Evolutionary conservation across 129 eudicot genomes (phyloP).

Genomic region (Rutidosis leptorrhynchoides): DNA sequence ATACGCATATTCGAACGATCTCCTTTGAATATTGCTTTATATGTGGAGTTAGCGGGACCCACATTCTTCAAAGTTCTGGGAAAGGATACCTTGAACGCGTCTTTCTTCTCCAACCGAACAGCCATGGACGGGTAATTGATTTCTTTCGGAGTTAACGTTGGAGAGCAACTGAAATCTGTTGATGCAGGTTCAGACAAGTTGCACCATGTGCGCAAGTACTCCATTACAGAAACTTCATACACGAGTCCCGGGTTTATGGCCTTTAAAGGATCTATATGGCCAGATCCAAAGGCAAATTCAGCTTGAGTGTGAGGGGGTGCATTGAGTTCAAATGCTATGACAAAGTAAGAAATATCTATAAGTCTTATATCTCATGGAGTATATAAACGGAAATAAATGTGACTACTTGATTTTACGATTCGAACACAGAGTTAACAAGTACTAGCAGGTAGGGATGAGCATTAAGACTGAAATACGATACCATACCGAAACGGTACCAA

Average conservation of each 20-base stretch:
- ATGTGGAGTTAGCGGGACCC: not conserved
- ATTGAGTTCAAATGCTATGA: conserved; percentile 21
- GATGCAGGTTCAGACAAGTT: not conserved
- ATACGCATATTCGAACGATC: too few relatives aligned
- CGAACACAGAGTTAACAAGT: too few relatives aligned
- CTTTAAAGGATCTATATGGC: conserved; percentile 18
- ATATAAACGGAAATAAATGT: too few relatives aligned
- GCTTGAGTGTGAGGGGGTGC: not conserved
- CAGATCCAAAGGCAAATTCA: conserved; percentile 29
- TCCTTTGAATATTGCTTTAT: too few relatives aligned
- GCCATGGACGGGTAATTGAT: not conserved
- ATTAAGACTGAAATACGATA: too few relatives aligned
- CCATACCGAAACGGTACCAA: too few relatives aligned
- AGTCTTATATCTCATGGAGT: too few relatives aligned
- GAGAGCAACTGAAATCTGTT: too few relatives aligned
- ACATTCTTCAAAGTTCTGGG: not conserved
- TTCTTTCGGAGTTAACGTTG: too few relatives aligned
- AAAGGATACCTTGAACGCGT: not conserved
- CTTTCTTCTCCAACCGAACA: not conserved
- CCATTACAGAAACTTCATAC: conserved; percentile 14
- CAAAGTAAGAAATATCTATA: too few relatives aligned
- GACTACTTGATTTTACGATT: too few relatives aligned
- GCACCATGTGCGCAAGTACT: not conserved
- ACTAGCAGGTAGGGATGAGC: too few relatives aligned
- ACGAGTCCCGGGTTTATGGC: conserved; percentile 23